These are phyloP conservation scores for Colletotrichum sp. DNA, from an alignment of 2,329 filamentous ascomycete species.

Conservation along the genomic window DNA sequence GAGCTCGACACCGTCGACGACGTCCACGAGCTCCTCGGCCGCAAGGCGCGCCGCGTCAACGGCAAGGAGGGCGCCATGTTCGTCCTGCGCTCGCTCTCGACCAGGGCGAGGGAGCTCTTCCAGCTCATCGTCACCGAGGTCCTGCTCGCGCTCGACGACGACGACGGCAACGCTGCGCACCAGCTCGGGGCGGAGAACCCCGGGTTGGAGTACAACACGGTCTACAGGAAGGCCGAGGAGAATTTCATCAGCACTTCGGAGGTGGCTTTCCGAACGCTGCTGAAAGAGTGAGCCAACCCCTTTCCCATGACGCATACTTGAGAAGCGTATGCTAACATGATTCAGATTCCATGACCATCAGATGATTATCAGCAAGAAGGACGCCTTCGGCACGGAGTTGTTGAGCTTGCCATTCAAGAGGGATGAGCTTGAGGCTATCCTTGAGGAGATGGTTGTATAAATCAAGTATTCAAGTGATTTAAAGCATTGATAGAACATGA, in stretches of 20 bases:
- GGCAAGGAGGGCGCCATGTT: slow-evolving; percentile 92
- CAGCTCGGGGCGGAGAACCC: slow-evolving; percentile 53
- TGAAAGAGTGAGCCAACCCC: slow-evolving; percentile 78
- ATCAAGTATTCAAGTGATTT: background rate
- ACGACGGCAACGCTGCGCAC: slow-evolving; percentile 41
- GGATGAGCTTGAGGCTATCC: slow-evolving; percentile 86
- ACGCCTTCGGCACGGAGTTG: slow-evolving; percentile 83
- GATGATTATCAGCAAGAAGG: slow-evolving; percentile 90
- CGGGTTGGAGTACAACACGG: slow-evolving; percentile 85
- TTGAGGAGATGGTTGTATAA: slow-evolving; percentile 73
- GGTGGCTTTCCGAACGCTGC: slow-evolving; percentile 89
- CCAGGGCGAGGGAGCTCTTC: slow-evolving; percentile 90
- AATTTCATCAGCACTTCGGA: slow-evolving; percentile 97
- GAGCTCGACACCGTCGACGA: slow-evolving; percentile 89
- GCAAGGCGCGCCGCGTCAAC: slow-evolving; percentile 78
- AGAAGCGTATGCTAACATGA: background rate
- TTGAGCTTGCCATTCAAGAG: slow-evolving; percentile 84
- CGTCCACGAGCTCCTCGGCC: slow-evolving; percentile 85
- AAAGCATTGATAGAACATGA: background rate
- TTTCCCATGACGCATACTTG: background rate
- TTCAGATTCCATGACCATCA: slow-evolving; percentile 91
- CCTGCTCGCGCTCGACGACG: slow-evolving; percentile 71
- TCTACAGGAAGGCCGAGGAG: slow-evolving; percentile 95
- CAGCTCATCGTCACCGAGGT: slow-evolving; percentile 85
- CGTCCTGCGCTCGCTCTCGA: slow-evolving; percentile 86